Evolutionary conservation across 352 stramenopile genomes (phyloP), one percentile per base, ranked within the genome.

Genomic region (Phytophthora sp.): DNA sequence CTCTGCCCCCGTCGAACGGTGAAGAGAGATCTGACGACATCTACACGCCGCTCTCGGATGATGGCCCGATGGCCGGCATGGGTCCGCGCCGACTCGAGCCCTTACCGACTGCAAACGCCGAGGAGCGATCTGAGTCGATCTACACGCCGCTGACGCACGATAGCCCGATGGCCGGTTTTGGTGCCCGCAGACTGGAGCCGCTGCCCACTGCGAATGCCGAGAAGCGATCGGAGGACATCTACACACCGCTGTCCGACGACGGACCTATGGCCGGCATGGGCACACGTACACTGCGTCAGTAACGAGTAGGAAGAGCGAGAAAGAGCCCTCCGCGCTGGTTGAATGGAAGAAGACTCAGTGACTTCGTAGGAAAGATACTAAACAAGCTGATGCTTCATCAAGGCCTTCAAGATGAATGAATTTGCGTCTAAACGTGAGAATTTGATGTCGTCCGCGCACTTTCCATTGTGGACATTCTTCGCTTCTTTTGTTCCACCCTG

Each of bases 11-110:
- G 4, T 7, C 5, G 23, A 45, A 36, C 16, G 11, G 30, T 52
- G 62, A 78, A 53, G 64, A 77, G 39, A 63, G 66, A n/a, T 67
- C 64, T 47, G 59, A 50, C 16, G 24, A 39, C 18, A 74, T 76
- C 52, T 83, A 73, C 69, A 83, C 66, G 46, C 60, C 46, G 33
- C 70, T 80, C 21, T 67, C 58, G 23, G 21, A 75, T 50, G 38
- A 63, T 26, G 61, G 73, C 20, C 73, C 73, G 9, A 82, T 82
- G 74, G 62, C 45, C n/a, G 67, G 59, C 13, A 61, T 29, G 30
- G 59, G 54, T 29, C 16, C 39, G 26, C 60, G 60, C 54, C 23
- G 49, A 44, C 49, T 56, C 49, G 49, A 56, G 49, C 49, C 49
- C 15, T 29, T 56, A 21, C 49, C 49, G 15, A 56, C 49, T 44